These are phyloP conservation scores for Metschnikowia lunata DNA, from an alignment of 805 yeast species.

Conservation along the genomic window DNA sequence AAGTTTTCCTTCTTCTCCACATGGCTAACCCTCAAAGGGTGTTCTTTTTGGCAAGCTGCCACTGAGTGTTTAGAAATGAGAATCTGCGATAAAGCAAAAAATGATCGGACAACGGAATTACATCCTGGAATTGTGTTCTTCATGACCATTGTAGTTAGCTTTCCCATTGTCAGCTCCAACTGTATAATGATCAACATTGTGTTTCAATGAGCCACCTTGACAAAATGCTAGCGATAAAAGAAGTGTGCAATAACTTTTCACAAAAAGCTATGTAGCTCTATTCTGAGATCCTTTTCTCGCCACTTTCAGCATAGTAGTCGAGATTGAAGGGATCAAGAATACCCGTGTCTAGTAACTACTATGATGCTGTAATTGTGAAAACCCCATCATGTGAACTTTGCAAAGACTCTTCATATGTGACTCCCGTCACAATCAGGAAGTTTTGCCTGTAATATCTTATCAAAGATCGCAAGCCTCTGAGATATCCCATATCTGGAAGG, in stretches of 20 bases:
- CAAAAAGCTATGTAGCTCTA: background rate
- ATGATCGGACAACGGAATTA: too few relatives aligned
- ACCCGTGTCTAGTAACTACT: constrained; percentile 11
- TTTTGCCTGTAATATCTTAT: constrained; percentile 60
- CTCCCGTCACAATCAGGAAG: constrained; percentile 50
- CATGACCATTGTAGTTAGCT: too few relatives aligned
- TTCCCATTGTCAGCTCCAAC: too few relatives aligned
- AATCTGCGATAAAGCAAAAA: too few relatives aligned
- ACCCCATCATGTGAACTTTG: background rate
- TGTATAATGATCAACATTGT: constrained; percentile 19
- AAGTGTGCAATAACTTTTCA: too few relatives aligned
- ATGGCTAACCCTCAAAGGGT: too few relatives aligned
- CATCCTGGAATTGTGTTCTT: too few relatives aligned
- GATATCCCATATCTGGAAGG: constrained; percentile 74
- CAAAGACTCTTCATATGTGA: constrained; percentile 14
- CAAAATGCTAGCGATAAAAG: too few relatives aligned
- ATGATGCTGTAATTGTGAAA: constrained; percentile 12
- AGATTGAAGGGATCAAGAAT: constrained; percentile 14
- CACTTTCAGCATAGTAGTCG: constrained; percentile 7
- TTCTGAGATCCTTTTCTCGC: constrained; percentile 16
- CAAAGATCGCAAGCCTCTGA: constrained; percentile 76
- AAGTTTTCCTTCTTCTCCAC: too few relatives aligned
- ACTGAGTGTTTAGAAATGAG: too few relatives aligned
- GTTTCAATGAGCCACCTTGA: constrained; percentile 1
- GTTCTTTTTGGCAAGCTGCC: too few relatives aligned